Conservation (phyloP, 2,329 filamentous ascomycete genomes). For the Clonostachys chloroleuca region DNA sequence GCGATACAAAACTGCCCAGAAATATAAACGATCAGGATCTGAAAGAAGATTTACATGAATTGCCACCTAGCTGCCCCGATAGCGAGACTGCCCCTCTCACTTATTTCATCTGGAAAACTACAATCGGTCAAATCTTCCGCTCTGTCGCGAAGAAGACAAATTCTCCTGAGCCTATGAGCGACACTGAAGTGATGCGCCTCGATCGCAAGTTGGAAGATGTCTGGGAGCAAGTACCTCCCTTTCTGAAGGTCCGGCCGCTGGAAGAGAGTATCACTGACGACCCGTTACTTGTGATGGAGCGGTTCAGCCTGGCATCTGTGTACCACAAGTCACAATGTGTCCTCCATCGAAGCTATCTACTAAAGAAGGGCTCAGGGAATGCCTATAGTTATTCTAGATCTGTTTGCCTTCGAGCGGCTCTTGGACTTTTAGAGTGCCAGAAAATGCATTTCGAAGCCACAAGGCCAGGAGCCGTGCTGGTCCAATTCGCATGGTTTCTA, state of each 20-base stretch:
- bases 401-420: constrained; percentile 44
- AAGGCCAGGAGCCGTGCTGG: constrained; percentile 35
- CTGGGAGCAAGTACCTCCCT: constrained; percentile 38
- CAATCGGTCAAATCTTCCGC: constrained; percentile 41
- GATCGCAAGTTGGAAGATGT: constrained; percentile 38
- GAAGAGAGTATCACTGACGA: constrained; percentile 43
- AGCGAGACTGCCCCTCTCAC: constrained; percentile 31
- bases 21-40: constrained; percentile 7
- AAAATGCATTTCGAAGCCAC: constrained; percentile 36
- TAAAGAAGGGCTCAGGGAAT: constrained; percentile 19
- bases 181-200: constrained; percentile 42
- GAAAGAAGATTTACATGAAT: constrained; percentile 1
- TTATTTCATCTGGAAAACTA: constrained; percentile 48
- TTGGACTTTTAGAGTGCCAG: constrained; percentile 43
- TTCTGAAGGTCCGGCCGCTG: constrained; percentile 43
- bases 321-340: constrained; percentile 53
- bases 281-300: constrained; percentile 41
- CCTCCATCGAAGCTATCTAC: constrained; percentile 48
- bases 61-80: constrained; percentile 4
- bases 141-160: constrained; percentile 46
- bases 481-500: constrained; percentile 38
- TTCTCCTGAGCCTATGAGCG: constrained; percentile 37
- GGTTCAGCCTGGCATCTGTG: constrained; percentile 45
- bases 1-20: constrained; percentile 6
- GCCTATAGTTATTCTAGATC: constrained; percentile 39